Conservation (phyloP, 768 basidiomycete species). For the Termitomyces sp. region DNA sequence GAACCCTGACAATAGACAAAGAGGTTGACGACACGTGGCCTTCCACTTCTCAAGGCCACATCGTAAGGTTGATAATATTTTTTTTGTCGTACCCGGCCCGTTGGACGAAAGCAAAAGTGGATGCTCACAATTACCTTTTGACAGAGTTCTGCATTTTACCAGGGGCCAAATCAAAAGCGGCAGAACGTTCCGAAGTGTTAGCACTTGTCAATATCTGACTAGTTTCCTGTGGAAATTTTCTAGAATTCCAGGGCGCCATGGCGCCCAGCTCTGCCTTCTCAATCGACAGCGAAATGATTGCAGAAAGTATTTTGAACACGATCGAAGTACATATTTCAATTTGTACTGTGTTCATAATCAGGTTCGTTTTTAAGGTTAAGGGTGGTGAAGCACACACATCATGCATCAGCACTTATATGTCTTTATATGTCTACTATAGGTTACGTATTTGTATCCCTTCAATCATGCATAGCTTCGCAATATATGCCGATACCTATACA, state of each 20-base stretch:
- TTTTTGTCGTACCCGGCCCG: too few species aligned
- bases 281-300: neutral
- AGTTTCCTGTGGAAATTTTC: neutral
- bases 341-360: neutral
- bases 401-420: neutral
- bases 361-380: neutral
- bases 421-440: neutral
- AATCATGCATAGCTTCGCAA: neutral
- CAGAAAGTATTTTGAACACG: neutral
- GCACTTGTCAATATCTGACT: neutral
- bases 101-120: neutral
- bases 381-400: neutral
- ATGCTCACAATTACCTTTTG: neutral
- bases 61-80: neutral
- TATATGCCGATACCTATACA: neutral
- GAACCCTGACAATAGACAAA: neutral
- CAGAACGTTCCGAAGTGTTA: neutral
- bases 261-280: neutral
- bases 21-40: slow-evolving; percentile 7
- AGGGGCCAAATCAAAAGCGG: neutral
- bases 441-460: neutral
- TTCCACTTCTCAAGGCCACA: neutral
- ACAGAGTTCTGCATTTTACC: neutral
- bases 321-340: neutral
- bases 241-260: neutral